Evolutionary conservation across 768 basidiomycete genomes (phyloP).

Genomic region (Auriscalpium vulgare): DNA sequence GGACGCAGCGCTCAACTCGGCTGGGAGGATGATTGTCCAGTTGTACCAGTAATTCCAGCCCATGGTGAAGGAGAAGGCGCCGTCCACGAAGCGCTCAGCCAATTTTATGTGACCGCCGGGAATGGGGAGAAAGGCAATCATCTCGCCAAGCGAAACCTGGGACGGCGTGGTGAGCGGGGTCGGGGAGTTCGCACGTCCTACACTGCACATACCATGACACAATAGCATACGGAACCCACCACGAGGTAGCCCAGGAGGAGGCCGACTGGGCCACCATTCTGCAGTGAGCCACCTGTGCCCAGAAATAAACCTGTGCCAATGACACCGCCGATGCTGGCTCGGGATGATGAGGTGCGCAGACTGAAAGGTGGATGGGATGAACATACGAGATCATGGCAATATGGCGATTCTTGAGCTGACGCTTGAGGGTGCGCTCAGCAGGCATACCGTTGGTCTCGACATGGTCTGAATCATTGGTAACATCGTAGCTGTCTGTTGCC

Average conservation of each 20-base stretch:
- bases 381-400: slow-evolving; percentile 72
- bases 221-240: slow-evolving; percentile 62
- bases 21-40: slow-evolving; percentile 3
- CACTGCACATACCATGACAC: slow-evolving; percentile 51
- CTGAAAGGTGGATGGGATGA: neutral
- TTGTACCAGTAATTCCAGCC: slow-evolving; percentile 46
- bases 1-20: slow-evolving; percentile 31
- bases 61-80: slow-evolving; percentile 49
- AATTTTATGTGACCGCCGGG: slow-evolving; percentile 76
- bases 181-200: neutral
- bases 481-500: neutral
- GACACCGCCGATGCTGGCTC: slow-evolving; percentile 29
- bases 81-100: slow-evolving; percentile 75
- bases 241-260: slow-evolving; percentile 61
- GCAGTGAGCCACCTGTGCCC: slow-evolving; percentile 42
- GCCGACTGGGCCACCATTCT: slow-evolving; percentile 65
- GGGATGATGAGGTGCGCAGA: neutral
- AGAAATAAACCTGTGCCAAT: slow-evolving; percentile 30
- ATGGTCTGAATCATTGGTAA: neutral
- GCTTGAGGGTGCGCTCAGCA: slow-evolving; percentile 15
- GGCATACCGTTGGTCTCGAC: neutral
- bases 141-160: slow-evolving; percentile 62
- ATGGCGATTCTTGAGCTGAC: slow-evolving; percentile 48
- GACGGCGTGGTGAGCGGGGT: neutral
- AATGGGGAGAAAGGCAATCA: slow-evolving; percentile 72